These are phyloP conservation scores for Mercurialis annua DNA, from an alignment of 345 rosid genomes.

Conservation along the genomic window DNA sequence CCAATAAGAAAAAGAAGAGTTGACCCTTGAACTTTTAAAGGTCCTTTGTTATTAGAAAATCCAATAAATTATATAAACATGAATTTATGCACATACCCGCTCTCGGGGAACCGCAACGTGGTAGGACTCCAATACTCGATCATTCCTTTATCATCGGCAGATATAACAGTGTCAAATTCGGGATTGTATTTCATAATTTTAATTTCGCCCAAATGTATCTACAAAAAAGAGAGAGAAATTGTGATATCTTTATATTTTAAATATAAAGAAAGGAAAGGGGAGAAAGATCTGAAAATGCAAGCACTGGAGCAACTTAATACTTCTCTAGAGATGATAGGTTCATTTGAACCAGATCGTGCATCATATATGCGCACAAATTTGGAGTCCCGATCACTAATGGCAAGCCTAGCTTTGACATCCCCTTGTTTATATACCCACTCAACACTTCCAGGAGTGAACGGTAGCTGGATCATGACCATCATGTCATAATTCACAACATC, in stretches of 20 bases:
- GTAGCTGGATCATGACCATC: constrained; percentile 93
- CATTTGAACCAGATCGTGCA: constrained; percentile 84
- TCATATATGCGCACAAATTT: constrained; percentile 77
- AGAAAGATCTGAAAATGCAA: neutral
- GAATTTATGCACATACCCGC: constrained; percentile 51
- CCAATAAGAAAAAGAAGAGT: neutral
- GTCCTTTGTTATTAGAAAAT: neutral
- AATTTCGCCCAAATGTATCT: constrained; percentile 62
- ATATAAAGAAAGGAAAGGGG: neutral
- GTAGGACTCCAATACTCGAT: constrained; percentile 88
- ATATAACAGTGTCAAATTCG: constrained; percentile 63
- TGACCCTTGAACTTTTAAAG: neutral
- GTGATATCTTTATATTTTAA: neutral
- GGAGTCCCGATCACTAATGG: constrained; percentile 75
- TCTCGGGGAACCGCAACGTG: constrained; percentile 77
- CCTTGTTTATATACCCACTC: constrained; percentile 97
- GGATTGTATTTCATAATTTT: constrained; percentile 81
- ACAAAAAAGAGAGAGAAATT: constrained; percentile 6
- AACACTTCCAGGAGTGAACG: constrained; percentile 72
- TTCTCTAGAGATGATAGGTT: constrained; percentile 68
- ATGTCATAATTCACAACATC: constrained; percentile 96
- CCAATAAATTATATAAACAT: constrained; percentile 1
- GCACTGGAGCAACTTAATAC: constrained; percentile 26
- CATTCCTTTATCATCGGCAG: constrained; percentile 80
- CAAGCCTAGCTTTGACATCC: constrained; percentile 90